Evolutionary conservation across 1,284 basidiomycete genomes (phyloP).

Genomic region (Cutaneotrichosporon cutaneum): DNA sequence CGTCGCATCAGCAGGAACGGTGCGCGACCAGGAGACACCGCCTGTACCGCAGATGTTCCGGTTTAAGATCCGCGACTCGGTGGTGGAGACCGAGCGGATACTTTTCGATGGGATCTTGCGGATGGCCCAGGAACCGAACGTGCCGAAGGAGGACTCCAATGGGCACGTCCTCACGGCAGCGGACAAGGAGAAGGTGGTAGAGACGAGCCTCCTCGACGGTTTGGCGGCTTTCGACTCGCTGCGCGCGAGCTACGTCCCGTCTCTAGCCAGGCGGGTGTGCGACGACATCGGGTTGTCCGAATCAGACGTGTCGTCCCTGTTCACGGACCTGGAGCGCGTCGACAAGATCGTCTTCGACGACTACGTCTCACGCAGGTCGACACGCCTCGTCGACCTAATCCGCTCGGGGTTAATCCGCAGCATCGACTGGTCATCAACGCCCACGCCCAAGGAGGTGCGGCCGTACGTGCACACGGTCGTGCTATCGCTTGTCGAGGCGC

Average conservation of each 20-base stretch:
- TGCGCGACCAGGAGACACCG: conserved; percentile 15
- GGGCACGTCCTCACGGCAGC: neutral
- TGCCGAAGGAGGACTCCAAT: neutral
- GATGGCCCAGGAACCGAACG: conserved; percentile 57
- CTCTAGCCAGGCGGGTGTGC: conserved; percentile 76
- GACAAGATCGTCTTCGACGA: conserved; percentile 85
- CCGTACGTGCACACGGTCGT: conserved; percentile 90
- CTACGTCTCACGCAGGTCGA: conserved; percentile 76
- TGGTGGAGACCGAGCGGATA: conserved; percentile 82
- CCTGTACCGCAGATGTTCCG: conserved; percentile 46
- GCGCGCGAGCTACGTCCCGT: conserved; percentile 67
- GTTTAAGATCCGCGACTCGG: conserved; percentile 76
- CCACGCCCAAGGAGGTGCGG: conserved; percentile 87
- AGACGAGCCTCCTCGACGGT: conserved; percentile 82
- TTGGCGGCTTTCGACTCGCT: conserved; percentile 86
- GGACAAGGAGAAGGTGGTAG: conserved; percentile 56
- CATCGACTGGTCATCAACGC: conserved; percentile 89
- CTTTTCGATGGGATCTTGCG: conserved; percentile 86
- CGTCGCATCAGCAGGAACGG: conserved; percentile 7
- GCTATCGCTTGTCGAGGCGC: conserved; percentile 84
- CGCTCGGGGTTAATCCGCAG: conserved; percentile 74
- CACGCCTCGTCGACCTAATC: conserved; percentile 66
- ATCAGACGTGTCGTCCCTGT: conserved; percentile 73
- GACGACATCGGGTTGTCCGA: conserved; percentile 71
- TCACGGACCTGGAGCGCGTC: conserved; percentile 65